These are phyloP conservation scores for Ganoderma multipileum DNA, from an alignment of 1,284 basidiomycete species.

Conservation along the genomic window DNA sequence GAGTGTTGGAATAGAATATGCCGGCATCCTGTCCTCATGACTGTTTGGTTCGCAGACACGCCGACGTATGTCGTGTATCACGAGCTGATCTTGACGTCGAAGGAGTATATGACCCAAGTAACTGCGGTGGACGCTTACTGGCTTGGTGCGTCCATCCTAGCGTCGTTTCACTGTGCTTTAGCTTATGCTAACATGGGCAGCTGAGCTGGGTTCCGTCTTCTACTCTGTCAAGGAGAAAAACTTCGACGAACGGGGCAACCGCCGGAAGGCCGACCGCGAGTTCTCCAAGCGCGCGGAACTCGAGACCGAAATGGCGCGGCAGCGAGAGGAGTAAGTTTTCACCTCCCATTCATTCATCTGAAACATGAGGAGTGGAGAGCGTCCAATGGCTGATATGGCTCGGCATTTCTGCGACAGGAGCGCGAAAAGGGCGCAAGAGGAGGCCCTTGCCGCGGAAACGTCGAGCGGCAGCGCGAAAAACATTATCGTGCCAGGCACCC, in stretches of 20 bases:
- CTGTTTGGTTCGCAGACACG: constrained; percentile 64
- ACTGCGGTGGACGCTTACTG: constrained; percentile 96
- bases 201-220: constrained; percentile 93
- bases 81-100: constrained; percentile 93
- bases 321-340: constrained; percentile 83
- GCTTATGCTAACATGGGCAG: constrained; percentile 46
- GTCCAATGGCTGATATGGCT: constrained; percentile 16
- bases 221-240: constrained; percentile 96
- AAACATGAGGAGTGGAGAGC: background rate
- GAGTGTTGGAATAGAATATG: constrained; percentile 39
- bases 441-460: constrained; percentile 66
- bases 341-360: background rate
- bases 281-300: constrained; percentile 90
- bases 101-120: constrained; percentile 97
- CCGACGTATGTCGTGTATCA: constrained; percentile 98
- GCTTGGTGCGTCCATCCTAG: constrained; percentile 65
- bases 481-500: constrained; percentile 83
- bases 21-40: constrained; percentile 22
- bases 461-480: constrained; percentile 61
- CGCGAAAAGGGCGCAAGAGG: constrained; percentile 71
- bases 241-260: constrained; percentile 84
- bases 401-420: constrained; percentile 47
- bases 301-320: constrained; percentile 87
- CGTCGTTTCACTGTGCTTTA: constrained; percentile 1
- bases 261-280: constrained; percentile 82